Conservation (phyloP, 495 filamentous ascomycete species). For the Penicillium fimorum region DNA sequence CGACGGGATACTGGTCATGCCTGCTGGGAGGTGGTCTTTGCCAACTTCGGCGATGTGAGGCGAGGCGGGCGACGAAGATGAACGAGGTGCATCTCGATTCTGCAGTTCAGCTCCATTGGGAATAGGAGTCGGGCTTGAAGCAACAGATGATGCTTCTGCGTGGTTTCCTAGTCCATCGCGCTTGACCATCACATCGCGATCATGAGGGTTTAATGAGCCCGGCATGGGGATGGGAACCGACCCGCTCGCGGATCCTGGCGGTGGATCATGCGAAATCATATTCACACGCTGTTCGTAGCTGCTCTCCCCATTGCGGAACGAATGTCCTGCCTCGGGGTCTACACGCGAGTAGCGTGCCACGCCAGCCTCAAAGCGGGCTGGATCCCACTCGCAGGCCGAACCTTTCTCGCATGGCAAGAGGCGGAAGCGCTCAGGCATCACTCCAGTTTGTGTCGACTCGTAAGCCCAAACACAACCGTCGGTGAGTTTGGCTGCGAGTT, state of each 20-base stretch:
- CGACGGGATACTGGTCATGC: constrained; percentile 58
- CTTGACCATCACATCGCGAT: constrained; percentile 18
- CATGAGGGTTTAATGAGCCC: constrained; percentile 28
- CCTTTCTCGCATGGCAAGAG: constrained; percentile 65
- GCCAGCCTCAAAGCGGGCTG: constrained; percentile 59
- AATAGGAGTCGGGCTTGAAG: not conserved
- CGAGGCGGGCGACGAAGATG: constrained; percentile 11
- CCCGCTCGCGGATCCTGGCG: constrained; percentile 5
- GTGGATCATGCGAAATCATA: constrained; percentile 11
- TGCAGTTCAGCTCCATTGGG: constrained; percentile 1
- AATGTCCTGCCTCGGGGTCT: constrained; percentile 48
- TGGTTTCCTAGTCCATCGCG: constrained; percentile 16
- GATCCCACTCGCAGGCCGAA: constrained; percentile 71
- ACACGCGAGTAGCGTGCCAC: constrained; percentile 18
- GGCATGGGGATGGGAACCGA: constrained; percentile 28
- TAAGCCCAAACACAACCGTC: constrained; percentile 97
- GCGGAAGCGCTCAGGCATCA: constrained; percentile 81
- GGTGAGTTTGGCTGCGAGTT: constrained; percentile 77
- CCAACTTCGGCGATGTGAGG: constrained; percentile 16
- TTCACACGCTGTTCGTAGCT: constrained; percentile 30
- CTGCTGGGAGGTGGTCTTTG: constrained; percentile 62
- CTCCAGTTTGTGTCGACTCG: constrained; percentile 71
- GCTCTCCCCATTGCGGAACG: constrained; percentile 28
- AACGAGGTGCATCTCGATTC: constrained; percentile 24
- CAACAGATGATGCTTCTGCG: not conserved